Evolutionary conservation across 345 rosid genomes (phyloP).

Genomic region (Acer yangbiense): DNA sequence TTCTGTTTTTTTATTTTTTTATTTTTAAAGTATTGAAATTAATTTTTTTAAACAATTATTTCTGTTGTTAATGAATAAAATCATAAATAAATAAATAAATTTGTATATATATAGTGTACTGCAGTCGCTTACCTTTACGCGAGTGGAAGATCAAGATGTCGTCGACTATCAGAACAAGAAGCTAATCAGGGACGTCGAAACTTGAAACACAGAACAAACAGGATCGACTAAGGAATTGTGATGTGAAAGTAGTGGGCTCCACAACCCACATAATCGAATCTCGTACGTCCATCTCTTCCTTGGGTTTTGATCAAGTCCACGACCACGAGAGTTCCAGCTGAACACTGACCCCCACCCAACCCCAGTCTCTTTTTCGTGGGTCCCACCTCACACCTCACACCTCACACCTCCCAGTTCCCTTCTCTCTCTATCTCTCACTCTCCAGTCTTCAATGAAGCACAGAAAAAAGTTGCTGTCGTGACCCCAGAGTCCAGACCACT

Average conservation of each 20-base stretch:
- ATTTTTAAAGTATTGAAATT: too few relatives aligned
- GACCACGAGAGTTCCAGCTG: not conserved
- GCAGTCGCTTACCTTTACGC: not conserved
- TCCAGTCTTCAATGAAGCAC: not conserved
- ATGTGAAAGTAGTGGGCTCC: not conserved
- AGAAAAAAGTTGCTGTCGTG: not conserved
- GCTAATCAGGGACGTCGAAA: too few relatives aligned
- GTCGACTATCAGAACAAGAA: not conserved
- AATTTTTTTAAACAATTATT: too few relatives aligned
- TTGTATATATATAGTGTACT: too few relatives aligned
- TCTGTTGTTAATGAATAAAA: too few relatives aligned
- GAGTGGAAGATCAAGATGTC: not conserved
- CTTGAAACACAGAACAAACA: not conserved
- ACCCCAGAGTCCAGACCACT: not conserved
- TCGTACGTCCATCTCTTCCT: not conserved
- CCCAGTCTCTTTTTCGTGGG: not conserved
- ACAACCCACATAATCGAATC: not conserved
- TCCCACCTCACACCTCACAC: not conserved
- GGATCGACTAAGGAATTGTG: not conserved
- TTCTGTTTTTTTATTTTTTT: too few relatives aligned
- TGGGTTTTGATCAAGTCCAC: not conserved
- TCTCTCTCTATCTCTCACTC: not conserved
- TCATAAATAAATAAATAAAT: too few relatives aligned
- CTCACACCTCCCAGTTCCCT: not conserved
- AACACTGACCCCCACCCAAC: not conserved